Base-by-base conservation (phyloP, 2,329 filamentous ascomycete genomes). In the Nakataea oryzae region DNA sequence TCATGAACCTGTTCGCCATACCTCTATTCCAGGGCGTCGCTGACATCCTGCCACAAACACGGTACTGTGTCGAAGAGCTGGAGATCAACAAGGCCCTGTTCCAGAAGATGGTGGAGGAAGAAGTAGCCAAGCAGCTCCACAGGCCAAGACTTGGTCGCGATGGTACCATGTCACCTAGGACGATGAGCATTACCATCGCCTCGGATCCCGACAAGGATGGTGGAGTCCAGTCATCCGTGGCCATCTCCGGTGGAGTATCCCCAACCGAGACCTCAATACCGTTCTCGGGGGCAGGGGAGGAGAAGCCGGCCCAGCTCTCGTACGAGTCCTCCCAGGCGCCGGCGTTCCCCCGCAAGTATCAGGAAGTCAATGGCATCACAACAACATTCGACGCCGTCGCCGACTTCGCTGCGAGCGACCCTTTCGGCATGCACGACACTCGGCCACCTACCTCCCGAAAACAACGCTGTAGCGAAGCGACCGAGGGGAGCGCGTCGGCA, bases 1-100 rank as follows among this genome's bases (percentile, higher is more conserved):
- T 99, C 75, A 97, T 97, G 90, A 95, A 91, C 66, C 84, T 97
- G 69, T 97, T 97, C 73, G 95, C 93, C 21, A 86, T 93, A 59
- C 95, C 95, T 1, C 81, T 99, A 0, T 99, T 99, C 71, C 86
- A 92, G 70, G 90, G 89, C 9, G 88, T 97, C 9, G 86, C 90
- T 32, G 90, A 96, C 68, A 84, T 97, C 47, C 82, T 97, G 70
- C 93, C 95, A 2, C 85, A 84, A 27, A 90, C 97, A 86, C 79
- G 81, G 60, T 97, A 96, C 73, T 90, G 88, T 14, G 87, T 96
- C 14, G 84, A 89, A 29, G 91, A 96, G 74, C 86, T 97, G 28
- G 81, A 89, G 60, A 77, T 77, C 63, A 97, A 97, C 74, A 90
- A 88, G 72, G 75, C 76, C 2, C 79, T 87, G 7, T 97, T 96